Conservation (phyloP, 805 yeast genomes). For the Brettanomyces bruxellensis region DNA sequence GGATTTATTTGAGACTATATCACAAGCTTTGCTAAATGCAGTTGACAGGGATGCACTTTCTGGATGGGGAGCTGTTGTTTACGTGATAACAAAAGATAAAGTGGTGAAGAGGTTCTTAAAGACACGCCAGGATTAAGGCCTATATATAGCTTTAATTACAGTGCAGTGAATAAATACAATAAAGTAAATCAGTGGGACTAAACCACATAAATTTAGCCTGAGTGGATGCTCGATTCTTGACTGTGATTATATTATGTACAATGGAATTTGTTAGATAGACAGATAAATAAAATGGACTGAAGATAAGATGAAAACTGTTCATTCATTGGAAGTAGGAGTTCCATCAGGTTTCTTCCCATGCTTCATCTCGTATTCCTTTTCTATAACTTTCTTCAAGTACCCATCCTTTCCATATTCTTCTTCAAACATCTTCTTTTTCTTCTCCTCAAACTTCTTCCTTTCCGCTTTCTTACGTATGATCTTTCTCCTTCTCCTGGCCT, state of each 20-base stretch:
- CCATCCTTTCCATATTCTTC: constrained; percentile 74
- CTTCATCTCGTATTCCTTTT: constrained; percentile 34
- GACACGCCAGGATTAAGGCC: constrained; percentile 82
- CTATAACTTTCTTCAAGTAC: constrained; percentile 56
- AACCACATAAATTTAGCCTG: background rate
- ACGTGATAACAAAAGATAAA: constrained; percentile 84
- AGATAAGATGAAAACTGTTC: background rate
- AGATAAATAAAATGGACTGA: background rate
- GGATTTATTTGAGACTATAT: constrained; percentile 89
- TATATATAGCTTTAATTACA: background rate
- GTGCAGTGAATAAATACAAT: background rate
- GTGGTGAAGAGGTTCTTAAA: constrained; percentile 80
- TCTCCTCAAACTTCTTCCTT: constrained; percentile 43
- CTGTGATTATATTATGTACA: constrained; percentile 1
- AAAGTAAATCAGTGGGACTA: background rate
- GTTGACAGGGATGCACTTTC: constrained; percentile 95
- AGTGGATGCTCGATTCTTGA: background rate
- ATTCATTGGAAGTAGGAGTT: background rate
- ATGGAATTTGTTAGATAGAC: background rate
- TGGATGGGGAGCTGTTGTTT: constrained; percentile 98
- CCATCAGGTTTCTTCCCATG: background rate
- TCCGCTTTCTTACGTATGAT: constrained; percentile 46
- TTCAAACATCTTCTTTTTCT: constrained; percentile 57
- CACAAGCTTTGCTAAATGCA: constrained; percentile 89
- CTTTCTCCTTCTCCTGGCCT: constrained; percentile 49